These are phyloP conservation scores for Verticillium alfalfae DNA, from an alignment of 2,329 filamentous ascomycete genomes.

Conservation along the genomic window DNA sequence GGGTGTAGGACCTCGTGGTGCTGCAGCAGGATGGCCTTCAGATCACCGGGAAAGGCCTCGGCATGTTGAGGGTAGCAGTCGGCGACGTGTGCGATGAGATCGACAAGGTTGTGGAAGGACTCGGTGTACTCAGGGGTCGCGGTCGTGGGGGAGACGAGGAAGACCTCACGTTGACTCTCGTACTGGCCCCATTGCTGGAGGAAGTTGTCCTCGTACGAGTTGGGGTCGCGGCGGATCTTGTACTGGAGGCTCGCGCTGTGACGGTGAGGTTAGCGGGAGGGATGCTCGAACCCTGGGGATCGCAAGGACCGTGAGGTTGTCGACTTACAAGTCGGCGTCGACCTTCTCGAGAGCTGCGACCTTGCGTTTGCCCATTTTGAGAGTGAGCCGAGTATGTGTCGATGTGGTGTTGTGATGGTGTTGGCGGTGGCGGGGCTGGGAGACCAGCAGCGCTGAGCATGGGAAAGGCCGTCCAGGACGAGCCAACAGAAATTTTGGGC, in stretches of 20 bases:
- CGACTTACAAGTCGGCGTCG: constrained; percentile 72
- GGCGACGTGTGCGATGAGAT: constrained; percentile 88
- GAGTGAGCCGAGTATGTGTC: neutral
- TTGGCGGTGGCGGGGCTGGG: neutral
- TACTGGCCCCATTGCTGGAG: constrained; percentile 86
- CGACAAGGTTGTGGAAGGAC: constrained; percentile 84
- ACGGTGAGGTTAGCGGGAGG: constrained; percentile 18
- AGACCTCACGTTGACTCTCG: constrained; percentile 85
- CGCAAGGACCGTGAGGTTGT: neutral
- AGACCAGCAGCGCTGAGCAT: neutral
- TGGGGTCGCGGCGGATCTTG: constrained; percentile 83
- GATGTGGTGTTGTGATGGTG: neutral
- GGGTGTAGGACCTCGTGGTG: constrained; percentile 80
- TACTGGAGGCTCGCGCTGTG: constrained; percentile 76
- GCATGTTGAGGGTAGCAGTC: constrained; percentile 88
- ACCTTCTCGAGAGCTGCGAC: constrained; percentile 91
- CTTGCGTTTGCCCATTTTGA: constrained; percentile 77
- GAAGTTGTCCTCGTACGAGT: constrained; percentile 89
- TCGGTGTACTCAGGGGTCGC: constrained; percentile 74
- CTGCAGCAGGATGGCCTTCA: constrained; percentile 72
- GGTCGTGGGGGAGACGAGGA: constrained; percentile 74
- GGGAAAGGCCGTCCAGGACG: neutral
- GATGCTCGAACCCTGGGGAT: no score
- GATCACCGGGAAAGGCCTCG: constrained; percentile 68
- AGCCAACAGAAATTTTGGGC: neutral